Evolutionary conservation across 2,329 filamentous ascomycete species (phyloP), one percentile per base, ranked within the genome.

Genomic region (Aspergillus clavatus): DNA sequence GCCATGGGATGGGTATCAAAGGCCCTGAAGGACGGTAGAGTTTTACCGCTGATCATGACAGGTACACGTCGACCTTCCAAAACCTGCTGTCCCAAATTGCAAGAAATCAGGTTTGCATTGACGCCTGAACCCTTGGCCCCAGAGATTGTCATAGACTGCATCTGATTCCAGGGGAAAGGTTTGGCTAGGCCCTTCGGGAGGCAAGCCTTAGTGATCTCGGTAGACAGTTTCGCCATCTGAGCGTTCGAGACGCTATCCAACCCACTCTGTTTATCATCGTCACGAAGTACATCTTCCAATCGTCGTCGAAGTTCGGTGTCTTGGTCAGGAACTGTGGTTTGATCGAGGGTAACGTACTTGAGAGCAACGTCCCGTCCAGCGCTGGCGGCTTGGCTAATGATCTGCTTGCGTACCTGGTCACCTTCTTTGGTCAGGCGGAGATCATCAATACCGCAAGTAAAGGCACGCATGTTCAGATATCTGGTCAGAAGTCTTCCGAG

Each of bases 121-220:
- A 98, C 93, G 59, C 81, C 76, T 43, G 82, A 86, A 64, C 93
- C 93, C 72, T 98, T 98, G 41, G 93, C 93, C 67, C 93, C 93
- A 45, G 93, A 96, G 11, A 85, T 86, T 18, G 93, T 98, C 93
- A 98, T 98, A 54, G 87, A 83, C 75, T 98, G 93, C 91, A 98
- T 98, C 70, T 97, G 91, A 62, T 98, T 98, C 62, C 85, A 86
- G 1, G 93, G 93, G 69, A 98, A 98, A 6, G 86, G 81, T 70
- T 97, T 98, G 59, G 87, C 83, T 22, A 98, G 79, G 33, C 87
- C 89, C 16, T 74, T 71, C 0, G 93, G 93, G 54, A 98, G 77
- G 68, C 89, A 95, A 2, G 80, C 79, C 38, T 76, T 76, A 7
- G 90, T 95, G 36, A 97, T 84, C 1, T 76, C 79, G 12, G 86